A percentile compares a stretch with the other conserved stretches of the same genome.
Conservation (phyloP, 352 stramenopile species). For the Phytopythium litorale region DNA sequence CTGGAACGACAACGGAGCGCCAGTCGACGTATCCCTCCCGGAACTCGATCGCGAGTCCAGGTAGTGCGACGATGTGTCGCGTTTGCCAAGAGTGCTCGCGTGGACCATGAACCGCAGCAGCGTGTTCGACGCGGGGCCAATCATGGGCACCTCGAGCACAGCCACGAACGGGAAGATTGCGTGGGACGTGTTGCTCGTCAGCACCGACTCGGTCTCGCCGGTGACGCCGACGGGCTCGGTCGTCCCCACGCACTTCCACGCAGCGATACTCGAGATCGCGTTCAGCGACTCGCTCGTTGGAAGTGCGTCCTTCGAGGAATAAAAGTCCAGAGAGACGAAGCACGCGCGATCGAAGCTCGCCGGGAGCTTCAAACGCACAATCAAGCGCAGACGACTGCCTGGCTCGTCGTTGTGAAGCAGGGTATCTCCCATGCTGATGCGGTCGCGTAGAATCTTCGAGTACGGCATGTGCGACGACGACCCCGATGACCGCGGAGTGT, state of each 20-base stretch:
- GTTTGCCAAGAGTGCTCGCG: conserved; percentile 69
- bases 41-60: conserved; percentile 42
- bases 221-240: conserved; percentile 71
- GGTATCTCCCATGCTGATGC: conserved; percentile 71
- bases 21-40: conserved; percentile 33
- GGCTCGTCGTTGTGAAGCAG: conserved; percentile 79
- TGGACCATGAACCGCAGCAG: conserved; percentile 86
- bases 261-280: conserved; percentile 46
- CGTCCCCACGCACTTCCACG: conserved; percentile 83
- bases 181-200: conserved; percentile 51
- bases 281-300: conserved; percentile 42
- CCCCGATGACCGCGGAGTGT: conserved; percentile 68
- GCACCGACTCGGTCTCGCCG: conserved; percentile 58
- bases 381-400: conserved; percentile 74
- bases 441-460: conserved; percentile 65
- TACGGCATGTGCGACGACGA: conserved; percentile 83
- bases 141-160: conserved; percentile 77
- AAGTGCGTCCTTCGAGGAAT: conserved; percentile 69
- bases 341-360: conserved; percentile 71
- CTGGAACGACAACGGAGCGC: conserved; percentile 62
- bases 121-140: conserved; percentile 76
- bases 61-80: conserved; percentile 35
- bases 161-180: conserved; percentile 83
- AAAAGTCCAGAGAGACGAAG: conserved; percentile 84
- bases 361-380: conserved; percentile 80